These are phyloP conservation scores for Brassica rapa DNA, from an alignment of 345 rosid genomes.

Conservation along the genomic window DNA sequence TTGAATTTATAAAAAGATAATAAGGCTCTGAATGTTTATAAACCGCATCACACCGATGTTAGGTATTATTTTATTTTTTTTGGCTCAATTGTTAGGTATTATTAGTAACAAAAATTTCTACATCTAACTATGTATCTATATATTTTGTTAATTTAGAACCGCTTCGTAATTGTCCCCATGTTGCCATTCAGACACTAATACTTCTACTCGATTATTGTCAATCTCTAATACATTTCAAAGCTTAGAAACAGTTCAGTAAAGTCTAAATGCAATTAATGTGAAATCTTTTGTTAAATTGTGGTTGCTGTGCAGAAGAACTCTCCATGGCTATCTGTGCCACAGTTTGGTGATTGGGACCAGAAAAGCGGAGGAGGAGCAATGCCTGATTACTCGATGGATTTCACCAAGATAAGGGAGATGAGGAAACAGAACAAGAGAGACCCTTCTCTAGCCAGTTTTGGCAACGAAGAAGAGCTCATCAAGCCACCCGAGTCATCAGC, in stretches of 20 bases:
- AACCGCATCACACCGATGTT: no score
- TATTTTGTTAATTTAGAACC: no score
- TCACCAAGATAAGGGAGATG: conserved; percentile 92
- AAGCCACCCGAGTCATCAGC: conserved; percentile 50
- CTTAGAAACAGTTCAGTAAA: conserved; percentile 16
- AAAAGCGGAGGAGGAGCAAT: conserved; percentile 73
- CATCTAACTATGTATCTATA: no score
- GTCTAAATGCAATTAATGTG: neutral
- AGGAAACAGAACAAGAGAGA: conserved; percentile 97
- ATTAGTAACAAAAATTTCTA: no score
- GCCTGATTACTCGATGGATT: conserved; percentile 93
- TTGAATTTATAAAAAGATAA: conserved; percentile 8
- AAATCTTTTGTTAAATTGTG: neutral
- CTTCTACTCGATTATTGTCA: neutral
- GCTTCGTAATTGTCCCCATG: no score
- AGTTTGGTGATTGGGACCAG: conserved; percentile 98
- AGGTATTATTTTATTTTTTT: no score
- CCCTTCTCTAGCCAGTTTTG: conserved; percentile 85
- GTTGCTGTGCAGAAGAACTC: conserved; percentile 55
- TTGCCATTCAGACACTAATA: no score
- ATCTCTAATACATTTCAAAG: neutral
- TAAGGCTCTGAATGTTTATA: neutral
- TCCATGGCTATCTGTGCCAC: conserved; percentile 96
- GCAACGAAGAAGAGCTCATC: conserved; percentile 80
- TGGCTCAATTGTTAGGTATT: no score